Conservation (phyloP, 1,284 basidiomycete genomes). For the Cutaneotrichosporon arboriforme region DNA sequence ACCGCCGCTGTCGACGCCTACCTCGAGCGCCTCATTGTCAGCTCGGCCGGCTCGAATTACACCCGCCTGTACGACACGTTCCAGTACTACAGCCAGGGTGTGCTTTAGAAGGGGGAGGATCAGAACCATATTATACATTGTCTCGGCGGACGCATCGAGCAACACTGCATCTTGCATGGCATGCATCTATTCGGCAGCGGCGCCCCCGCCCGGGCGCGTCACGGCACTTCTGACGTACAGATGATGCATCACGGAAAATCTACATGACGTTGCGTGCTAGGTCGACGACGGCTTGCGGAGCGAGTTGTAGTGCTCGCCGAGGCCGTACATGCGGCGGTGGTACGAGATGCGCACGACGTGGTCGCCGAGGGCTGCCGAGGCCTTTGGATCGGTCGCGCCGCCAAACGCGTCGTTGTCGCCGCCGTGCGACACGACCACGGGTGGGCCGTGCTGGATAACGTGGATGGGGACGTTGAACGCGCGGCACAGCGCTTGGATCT, state of each 20-base stretch:
- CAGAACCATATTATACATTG: neutral
- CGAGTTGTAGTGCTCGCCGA: conserved; percentile 58
- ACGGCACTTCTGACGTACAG: too few species aligned
- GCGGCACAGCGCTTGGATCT: conserved; percentile 78
- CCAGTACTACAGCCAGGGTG: conserved; percentile 38
- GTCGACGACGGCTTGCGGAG: neutral
- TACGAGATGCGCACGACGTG: conserved; percentile 73
- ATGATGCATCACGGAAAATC: too few species aligned
- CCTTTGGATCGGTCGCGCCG: conserved; percentile 42
- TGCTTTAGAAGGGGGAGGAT: neutral
- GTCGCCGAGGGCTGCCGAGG: conserved; percentile 47
- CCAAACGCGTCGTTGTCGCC: conserved; percentile 37
- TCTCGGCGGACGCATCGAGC: neutral
- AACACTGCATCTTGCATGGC: conserved; percentile 6
- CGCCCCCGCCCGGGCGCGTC: too few species aligned
- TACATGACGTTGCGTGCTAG: neutral
- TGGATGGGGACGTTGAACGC: conserved; percentile 84
- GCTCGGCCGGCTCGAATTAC: conserved; percentile 84
- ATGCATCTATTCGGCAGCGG: neutral
- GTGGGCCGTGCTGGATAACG: conserved; percentile 78
- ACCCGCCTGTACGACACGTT: conserved; percentile 84
- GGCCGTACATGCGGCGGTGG: conserved; percentile 83
- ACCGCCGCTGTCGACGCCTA: conserved; percentile 82
- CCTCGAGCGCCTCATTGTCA: conserved; percentile 79
- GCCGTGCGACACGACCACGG: conserved; percentile 75